phyloP scores from a whole-genome alignment of 768 basidiomycete genomes.

The Leccinum imitatum region DNA sequence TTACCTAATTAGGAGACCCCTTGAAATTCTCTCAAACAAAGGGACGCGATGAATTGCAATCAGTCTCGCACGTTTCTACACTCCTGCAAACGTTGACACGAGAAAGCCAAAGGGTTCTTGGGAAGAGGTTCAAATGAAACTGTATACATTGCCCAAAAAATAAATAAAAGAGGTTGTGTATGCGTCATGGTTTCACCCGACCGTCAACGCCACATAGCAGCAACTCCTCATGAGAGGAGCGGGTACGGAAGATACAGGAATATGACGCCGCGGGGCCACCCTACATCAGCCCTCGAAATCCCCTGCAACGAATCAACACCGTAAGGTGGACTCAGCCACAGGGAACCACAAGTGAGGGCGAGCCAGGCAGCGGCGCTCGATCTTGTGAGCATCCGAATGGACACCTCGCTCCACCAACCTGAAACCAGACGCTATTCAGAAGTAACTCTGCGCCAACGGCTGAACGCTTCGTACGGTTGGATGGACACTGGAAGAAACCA shows the following conservation, averaged over 20 bases:
- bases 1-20: neutral
- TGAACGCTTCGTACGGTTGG: slow-evolving; percentile 66
- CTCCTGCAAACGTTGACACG: neutral
- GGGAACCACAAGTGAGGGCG: slow-evolving; percentile 33
- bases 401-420: slow-evolving; percentile 80
- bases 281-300: slow-evolving; percentile 43
- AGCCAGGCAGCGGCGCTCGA: slow-evolving; percentile 37
- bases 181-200: slow-evolving; percentile 80
- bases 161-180: slow-evolving; percentile 37
- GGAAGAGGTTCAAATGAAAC: neutral
- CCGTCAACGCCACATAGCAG: slow-evolving; percentile 73
- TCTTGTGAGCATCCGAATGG: slow-evolving; percentile 53
- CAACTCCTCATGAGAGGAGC: slow-evolving; percentile 31
- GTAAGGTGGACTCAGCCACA: slow-evolving; percentile 46
- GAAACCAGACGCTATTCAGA: slow-evolving; percentile 63
- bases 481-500: slow-evolving; percentile 55
- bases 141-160: neutral
- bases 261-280: slow-evolving; percentile 63
- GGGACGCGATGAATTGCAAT: neutral
- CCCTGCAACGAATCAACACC: slow-evolving; percentile 53
- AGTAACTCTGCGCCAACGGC: slow-evolving; percentile 40
- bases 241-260: slow-evolving; percentile 78
- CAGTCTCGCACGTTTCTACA: neutral
- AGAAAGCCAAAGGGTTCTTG: neutral
- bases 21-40: neutral